phyloP scores from a whole-genome alignment of 306 rosid genomes.

The Psophocarpus tetragonolobus region DNA sequence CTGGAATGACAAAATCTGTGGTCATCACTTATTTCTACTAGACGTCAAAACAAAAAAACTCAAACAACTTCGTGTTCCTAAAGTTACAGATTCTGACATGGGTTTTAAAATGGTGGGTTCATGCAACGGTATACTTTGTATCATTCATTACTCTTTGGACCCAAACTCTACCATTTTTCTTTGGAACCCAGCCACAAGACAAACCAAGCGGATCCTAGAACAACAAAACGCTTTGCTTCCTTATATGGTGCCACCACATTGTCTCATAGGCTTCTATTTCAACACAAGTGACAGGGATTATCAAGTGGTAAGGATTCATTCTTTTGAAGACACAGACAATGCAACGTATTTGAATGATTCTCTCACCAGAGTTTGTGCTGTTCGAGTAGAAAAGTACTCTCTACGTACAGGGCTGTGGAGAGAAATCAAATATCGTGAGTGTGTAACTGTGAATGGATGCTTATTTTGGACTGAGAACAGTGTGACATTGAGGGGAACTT shows the following conservation, averaged over 20 bases:
- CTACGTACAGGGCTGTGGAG: conserved; percentile 23
- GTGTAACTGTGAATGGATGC: conserved; percentile 18
- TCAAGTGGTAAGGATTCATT: conserved; percentile 32
- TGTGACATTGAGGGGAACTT: conserved; percentile 1
- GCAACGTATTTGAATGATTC: background rate
- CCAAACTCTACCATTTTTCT: conserved; percentile 23
- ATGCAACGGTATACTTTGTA: conserved; percentile 38
- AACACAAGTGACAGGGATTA: conserved; percentile 8
- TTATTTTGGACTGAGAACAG: conserved; percentile 41
- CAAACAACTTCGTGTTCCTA: conserved; percentile 25
- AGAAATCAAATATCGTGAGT: conserved; percentile 16
- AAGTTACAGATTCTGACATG: conserved; percentile 31
- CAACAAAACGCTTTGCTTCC: conserved; percentile 1
- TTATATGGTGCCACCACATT: conserved; percentile 38
- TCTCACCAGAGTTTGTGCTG: background rate
- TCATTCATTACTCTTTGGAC: conserved; percentile 29
- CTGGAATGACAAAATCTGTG: background rate
- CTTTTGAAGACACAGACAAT: background rate
- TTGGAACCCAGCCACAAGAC: conserved; percentile 35
- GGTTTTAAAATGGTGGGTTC: conserved; percentile 40
- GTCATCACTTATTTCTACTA: conserved; percentile 24
- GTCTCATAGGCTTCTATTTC: conserved; percentile 34
- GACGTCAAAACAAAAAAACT: conserved; percentile 6
- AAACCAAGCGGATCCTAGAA: conserved; percentile 28
- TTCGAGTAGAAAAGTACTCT: conserved; percentile 26